A percentile compares a stretch with the other conserved stretches of the same genome.
These are phyloP conservation scores for Vicia villosa DNA, from an alignment of 306 rosid genomes.

Conservation along the genomic window DNA sequence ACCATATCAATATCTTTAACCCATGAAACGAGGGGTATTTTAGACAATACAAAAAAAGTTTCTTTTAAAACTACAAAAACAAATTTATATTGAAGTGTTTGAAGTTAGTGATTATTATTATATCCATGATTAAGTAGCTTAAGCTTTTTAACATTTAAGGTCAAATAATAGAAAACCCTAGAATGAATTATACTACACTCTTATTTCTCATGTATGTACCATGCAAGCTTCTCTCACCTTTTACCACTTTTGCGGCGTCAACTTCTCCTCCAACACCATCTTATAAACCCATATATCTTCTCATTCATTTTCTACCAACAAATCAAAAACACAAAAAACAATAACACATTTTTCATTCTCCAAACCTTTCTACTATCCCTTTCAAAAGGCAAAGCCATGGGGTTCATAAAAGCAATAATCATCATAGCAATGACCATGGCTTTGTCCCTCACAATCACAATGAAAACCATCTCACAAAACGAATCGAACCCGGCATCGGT, in stretches of 20 bases:
- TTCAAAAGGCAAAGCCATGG: constrained; percentile 62
- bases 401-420: constrained; percentile 49
- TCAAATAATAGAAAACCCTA: constrained; percentile 31
- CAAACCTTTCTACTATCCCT: constrained; percentile 1
- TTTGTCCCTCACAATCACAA: constrained; percentile 63
- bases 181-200: constrained; percentile 51
- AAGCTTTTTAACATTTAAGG: constrained; percentile 35
- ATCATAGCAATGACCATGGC: constrained; percentile 78
- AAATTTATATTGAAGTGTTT: constrained; percentile 20
- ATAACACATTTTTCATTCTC: neutral
- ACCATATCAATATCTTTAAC: neutral
- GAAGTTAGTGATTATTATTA: constrained; percentile 21
- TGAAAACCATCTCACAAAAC: constrained; percentile 38
- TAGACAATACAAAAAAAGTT: neutral
- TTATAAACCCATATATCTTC: constrained; percentile 48
- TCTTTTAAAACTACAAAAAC: neutral
- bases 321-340: constrained; percentile 7
- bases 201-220: constrained; percentile 32
- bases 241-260: constrained; percentile 76
- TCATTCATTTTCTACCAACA: constrained; percentile 38
- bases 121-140: neutral
- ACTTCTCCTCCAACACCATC: constrained; percentile 42
- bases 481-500: constrained; percentile 7
- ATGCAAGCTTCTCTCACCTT: constrained; percentile 36
- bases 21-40: constrained; percentile 14